Evolutionary conservation across 176 grass and related monocot species (phyloP), one percentile per base, ranked within the genome.

Genomic region (Alloteropsis semialata): DNA sequence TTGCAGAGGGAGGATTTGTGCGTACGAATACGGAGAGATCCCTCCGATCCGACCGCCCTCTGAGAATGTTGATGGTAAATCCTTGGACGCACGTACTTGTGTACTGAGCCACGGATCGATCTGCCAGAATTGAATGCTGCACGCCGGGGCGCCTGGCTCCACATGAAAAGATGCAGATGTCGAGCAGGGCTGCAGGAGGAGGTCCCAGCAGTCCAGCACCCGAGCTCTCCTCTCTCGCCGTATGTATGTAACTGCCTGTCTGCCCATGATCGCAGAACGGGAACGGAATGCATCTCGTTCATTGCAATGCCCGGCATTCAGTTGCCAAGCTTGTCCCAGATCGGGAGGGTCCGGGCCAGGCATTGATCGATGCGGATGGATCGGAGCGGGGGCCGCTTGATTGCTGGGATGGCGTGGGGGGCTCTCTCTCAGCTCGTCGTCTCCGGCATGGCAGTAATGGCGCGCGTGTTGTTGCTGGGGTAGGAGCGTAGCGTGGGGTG

Each of bases 121-220:
- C 49, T 51, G 8, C 17, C 0, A 0, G 70, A 29, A 44, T 57
- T 87, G 85, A 87, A 81, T 58, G 77, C 68, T 53, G 76, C 76
- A 65, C 65, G 75, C 3, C 1, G 64, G 7, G 5, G 6, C 51
- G 3, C 6, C 9, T 6, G 2, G 28, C 42, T 48, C 14, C 13
- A 1, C 7, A 67, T 57, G 54, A 33, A 34, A 33, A 34, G 28
- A 61, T 28, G 81, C 55, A 27, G 38, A 24, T 63, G 56, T 41
- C 16, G 69, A 38, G 33, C 3, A 5, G 33, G 18, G 57, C 56
- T 4, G 60, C 60, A 19, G 30, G 17, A 19, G 30, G 30, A 65
- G 61, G 11, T 29, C 56, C n/a, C 22, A 56, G 54, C 22, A 56
- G 9, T 9, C n/a, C 22, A 56, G 54, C 22, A 56, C 22, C 22